Conservation (phyloP, 2,329 filamentous ascomycete species). For the Aspergillus pseudoviridinutans region DNA sequence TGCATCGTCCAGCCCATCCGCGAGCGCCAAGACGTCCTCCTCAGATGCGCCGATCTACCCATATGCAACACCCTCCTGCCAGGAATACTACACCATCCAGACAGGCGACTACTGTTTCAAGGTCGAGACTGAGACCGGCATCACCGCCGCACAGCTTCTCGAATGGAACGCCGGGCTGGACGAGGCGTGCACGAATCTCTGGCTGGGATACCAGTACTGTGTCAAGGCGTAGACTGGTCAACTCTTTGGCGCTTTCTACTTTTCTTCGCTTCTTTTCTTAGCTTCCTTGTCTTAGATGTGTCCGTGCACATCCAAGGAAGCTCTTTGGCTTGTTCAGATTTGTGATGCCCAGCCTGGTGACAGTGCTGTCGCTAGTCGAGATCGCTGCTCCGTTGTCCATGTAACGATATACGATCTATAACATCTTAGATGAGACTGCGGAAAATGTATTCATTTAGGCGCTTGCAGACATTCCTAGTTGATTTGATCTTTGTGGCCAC, state of each 20-base stretch:
- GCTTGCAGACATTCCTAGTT: too few relatives aligned
- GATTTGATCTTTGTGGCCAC: too few relatives aligned
- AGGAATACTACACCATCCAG: constrained; percentile 17
- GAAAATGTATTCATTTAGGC: too few relatives aligned
- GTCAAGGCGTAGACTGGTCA: constrained; percentile 2
- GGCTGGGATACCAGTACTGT: constrained; percentile 29
- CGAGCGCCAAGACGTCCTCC: not conserved
- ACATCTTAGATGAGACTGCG: too few relatives aligned
- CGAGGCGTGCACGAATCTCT: constrained; percentile 26
- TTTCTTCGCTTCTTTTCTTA: not conserved
- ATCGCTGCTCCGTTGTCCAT: too few relatives aligned
- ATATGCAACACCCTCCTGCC: constrained; percentile 17
- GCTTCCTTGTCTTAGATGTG: too few relatives aligned
- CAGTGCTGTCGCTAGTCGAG: too few relatives aligned
- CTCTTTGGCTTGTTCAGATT: too few relatives aligned
- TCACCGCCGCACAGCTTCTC: constrained; percentile 18
- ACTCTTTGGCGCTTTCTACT: not conserved
- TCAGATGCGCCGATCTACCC: constrained; percentile 17
- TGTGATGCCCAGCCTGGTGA: too few relatives aligned
- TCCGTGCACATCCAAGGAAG: too few relatives aligned
- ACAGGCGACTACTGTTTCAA: constrained; percentile 24
- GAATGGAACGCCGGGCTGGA: constrained; percentile 26
- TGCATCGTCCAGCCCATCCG: constrained; percentile 5
- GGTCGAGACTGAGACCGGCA: constrained; percentile 15
- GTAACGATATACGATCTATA: too few relatives aligned